Evolutionary conservation across 208 protist genomes (phyloP).

Genomic region (Lotmaria passim): DNA sequence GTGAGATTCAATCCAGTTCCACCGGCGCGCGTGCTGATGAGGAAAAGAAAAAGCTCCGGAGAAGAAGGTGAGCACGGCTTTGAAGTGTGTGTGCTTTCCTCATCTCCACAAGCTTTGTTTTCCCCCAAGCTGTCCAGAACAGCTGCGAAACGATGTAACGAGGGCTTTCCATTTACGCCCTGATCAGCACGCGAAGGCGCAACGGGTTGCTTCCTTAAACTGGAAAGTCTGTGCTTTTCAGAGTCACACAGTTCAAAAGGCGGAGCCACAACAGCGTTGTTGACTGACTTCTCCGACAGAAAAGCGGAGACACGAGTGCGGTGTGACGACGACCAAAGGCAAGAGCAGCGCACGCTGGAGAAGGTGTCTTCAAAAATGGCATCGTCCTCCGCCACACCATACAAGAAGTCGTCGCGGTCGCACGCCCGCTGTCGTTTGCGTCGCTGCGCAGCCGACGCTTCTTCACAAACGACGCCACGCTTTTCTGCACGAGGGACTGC

Average conservation of each 20-base stretch:
- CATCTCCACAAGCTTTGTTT: background rate
- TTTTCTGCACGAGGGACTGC: no score
- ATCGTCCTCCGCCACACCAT: conserved; percentile 3
- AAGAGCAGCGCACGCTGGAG: background rate
- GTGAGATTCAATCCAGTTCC: conserved; percentile 97
- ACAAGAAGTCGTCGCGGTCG: background rate
- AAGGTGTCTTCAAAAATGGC: conserved; percentile 4
- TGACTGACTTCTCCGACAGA: background rate
- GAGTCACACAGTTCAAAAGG: background rate
- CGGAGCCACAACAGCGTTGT: no score
- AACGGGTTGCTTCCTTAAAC: background rate
- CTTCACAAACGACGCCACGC: no score
- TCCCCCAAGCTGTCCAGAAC: no score
- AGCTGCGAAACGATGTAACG: no score
- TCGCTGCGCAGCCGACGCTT: background rate
- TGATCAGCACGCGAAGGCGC: no score
- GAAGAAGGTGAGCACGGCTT: background rate
- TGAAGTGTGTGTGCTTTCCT: background rate
- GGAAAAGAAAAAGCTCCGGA: conserved; percentile 85
- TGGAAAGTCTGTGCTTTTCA: background rate
- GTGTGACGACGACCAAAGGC: background rate
- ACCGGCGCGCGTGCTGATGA: conserved; percentile 93
- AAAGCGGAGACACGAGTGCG: background rate
- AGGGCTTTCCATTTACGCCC: no score
- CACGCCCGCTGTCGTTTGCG: background rate